Conservation (phyloP, 2,329 filamentous ascomycete genomes). For the Sporothrix euskadiensis region DNA sequence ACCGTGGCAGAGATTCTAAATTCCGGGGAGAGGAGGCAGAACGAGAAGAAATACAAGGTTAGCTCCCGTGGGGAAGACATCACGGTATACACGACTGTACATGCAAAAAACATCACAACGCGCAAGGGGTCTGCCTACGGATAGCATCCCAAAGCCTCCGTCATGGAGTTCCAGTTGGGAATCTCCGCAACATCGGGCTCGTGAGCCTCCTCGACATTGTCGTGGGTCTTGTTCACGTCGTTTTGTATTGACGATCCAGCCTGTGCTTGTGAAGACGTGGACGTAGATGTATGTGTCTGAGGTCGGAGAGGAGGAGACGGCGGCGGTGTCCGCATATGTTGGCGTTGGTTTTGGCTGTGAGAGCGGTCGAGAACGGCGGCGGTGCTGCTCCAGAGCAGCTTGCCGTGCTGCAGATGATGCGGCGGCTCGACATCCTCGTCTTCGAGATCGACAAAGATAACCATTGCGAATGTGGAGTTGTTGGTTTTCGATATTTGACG, state of each 20-base stretch:
- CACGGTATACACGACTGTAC: neutral
- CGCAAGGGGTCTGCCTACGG: constrained; percentile 55
- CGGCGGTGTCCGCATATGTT: constrained; percentile 23
- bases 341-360: neutral
- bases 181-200: constrained; percentile 41
- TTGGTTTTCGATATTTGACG: neutral
- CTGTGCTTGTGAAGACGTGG: neutral
- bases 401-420: constrained; percentile 34
- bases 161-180: constrained; percentile 60
- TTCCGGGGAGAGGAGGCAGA: constrained; percentile 26
- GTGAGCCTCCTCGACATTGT: constrained; percentile 32
- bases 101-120: constrained; percentile 11
- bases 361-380: constrained; percentile 25
- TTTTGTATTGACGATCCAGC: neutral
- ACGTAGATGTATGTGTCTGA: neutral
- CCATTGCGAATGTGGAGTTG: constrained; percentile 34
- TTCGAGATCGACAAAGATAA: constrained; percentile 40
- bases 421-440: constrained; percentile 38
- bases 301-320: constrained; percentile 24
- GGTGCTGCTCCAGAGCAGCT: constrained; percentile 34
- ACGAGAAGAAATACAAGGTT: constrained; percentile 20
- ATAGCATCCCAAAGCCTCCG: constrained; percentile 66
- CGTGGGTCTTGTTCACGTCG: neutral
- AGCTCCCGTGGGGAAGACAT: constrained; percentile 31
- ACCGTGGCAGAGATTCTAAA: constrained; percentile 75